Evolutionary conservation across 352 stramenopile species (phyloP).

Genomic region (Phytopythium delawarense): DNA sequence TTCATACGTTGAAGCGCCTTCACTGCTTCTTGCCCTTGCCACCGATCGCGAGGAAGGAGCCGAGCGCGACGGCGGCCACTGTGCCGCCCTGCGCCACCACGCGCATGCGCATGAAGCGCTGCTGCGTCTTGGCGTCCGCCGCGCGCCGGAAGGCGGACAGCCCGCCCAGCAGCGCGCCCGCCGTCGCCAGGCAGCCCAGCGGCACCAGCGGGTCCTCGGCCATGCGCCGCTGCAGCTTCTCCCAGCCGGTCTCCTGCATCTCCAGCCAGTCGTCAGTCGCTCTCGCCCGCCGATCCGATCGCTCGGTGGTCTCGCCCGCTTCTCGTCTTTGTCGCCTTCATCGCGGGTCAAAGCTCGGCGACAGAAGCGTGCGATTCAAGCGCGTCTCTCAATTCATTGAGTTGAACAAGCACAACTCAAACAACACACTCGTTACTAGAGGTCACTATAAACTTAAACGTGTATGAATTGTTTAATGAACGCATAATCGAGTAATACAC

Average conservation of each 20-base stretch:
- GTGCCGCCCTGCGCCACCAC: constrained; percentile 71
- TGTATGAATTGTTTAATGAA: not conserved
- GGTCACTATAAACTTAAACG: not conserved
- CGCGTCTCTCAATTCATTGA: not conserved
- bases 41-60: constrained; percentile 65
- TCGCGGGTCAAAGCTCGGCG: not conserved
- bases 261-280: constrained; percentile 36
- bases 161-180: constrained; percentile 53
- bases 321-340: constrained; percentile 4
- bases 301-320: not conserved
- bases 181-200: constrained; percentile 58
- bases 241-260: constrained; percentile 38
- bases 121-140: constrained; percentile 66
- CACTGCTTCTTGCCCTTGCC: constrained; percentile 30
- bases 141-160: constrained; percentile 63
- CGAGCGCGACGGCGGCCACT: constrained; percentile 57
- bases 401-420: not conserved
- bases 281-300: constrained; percentile 6
- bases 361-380: not conserved
- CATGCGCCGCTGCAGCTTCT: constrained; percentile 80
- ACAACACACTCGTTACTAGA: not conserved
- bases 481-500: not conserved
- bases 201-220: constrained; percentile 74
- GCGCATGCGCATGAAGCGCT: constrained; percentile 77
- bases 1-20: not conserved